Evolutionary conservation across 345 rosid genomes (phyloP).

Genomic region (Populus davidiana): DNA sequence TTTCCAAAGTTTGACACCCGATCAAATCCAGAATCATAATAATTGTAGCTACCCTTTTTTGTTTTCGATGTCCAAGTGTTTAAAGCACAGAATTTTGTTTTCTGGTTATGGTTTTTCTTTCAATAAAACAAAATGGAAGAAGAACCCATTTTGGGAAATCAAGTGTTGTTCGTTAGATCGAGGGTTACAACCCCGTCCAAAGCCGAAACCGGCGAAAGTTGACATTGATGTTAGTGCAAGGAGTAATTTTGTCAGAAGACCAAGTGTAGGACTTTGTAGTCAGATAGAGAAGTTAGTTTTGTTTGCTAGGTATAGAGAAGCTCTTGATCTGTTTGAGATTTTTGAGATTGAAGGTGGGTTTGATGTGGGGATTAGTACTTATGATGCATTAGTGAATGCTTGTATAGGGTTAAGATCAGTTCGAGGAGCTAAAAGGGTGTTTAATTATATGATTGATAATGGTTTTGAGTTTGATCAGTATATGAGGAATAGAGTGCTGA

Average conservation of each 20-base stretch:
- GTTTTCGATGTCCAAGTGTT: constrained; percentile 24
- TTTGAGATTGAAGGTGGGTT: constrained; percentile 54
- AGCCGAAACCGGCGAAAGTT: constrained; percentile 38
- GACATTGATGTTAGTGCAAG: constrained; percentile 21
- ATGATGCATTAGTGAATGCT: constrained; percentile 70
- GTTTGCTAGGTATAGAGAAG: constrained; percentile 49
- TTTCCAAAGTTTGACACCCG: constrained; percentile 43
- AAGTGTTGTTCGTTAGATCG: constrained; percentile 47
- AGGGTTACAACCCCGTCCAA: constrained; percentile 54
- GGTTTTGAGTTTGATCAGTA: constrained; percentile 58
- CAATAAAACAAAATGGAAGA: constrained; percentile 39
- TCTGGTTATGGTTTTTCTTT: constrained; percentile 41
- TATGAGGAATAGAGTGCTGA: constrained; percentile 63
- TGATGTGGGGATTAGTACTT: constrained; percentile 50
- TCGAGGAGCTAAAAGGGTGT: constrained; percentile 66
- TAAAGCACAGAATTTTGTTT: constrained; percentile 24
- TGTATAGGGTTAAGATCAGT: constrained; percentile 71
- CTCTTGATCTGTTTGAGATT: constrained; percentile 81
- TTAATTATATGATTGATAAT: constrained; percentile 44
- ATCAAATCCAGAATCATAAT: constrained; percentile 32
- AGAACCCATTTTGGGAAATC: constrained; percentile 35
- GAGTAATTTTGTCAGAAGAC: constrained; percentile 24
- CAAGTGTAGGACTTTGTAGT: constrained; percentile 53
- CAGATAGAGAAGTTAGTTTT: constrained; percentile 74
- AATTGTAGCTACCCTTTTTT: constrained; percentile 25